Evolutionary conservation across 2,329 filamentous ascomycete genomes (phyloP), one percentile per base, ranked within the genome.

Genomic region (Neospermospora avenae): DNA sequence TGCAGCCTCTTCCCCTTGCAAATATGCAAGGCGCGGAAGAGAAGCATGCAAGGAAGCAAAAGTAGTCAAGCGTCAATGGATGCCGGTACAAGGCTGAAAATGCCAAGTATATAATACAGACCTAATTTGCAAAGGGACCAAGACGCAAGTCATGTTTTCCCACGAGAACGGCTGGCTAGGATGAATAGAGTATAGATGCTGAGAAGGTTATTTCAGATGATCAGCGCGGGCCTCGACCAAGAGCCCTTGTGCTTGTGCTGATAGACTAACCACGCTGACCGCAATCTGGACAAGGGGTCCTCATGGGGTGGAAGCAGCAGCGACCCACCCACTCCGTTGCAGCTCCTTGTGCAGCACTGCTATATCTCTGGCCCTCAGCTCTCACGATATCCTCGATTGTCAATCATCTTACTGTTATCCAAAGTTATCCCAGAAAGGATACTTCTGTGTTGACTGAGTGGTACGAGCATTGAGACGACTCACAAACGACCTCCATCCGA

Each of bases 231-330:
- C 25, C 25, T 51, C 34, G 37, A 48, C 42, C 53, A 24, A 18
- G 5, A 18, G 60, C 52, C 57, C 53, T 56, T 60, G 42, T 59
- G 58, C 53, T 56, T 60, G 42, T 59, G 58, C 58, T 60, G 58
- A 60, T 53, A 56, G 45, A 35, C 35, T 10, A 31, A 22, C 35
- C 25, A 14, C 52, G 58, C 53, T 60, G 58, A 60, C 58, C 54
- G 45, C 44, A 51, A 54, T 41, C 53, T 35, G 45, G 58, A 60
- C 53, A 18, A 35, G 52, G 34, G 45, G 24, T 34, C 56, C 48
- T 46, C 14, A 53, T 37, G 28, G 28, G 28, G 28, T 53, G 48
- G 35, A 22, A 3, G 34, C 37, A 52, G 53, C 18, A 37, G 16
- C 7, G 31, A 48, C 16, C 31, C 37, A 28, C 48, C 6, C 11